Conservation (phyloP, 2,329 filamentous ascomycete genomes). For the Lachnellula occidentalis region DNA sequence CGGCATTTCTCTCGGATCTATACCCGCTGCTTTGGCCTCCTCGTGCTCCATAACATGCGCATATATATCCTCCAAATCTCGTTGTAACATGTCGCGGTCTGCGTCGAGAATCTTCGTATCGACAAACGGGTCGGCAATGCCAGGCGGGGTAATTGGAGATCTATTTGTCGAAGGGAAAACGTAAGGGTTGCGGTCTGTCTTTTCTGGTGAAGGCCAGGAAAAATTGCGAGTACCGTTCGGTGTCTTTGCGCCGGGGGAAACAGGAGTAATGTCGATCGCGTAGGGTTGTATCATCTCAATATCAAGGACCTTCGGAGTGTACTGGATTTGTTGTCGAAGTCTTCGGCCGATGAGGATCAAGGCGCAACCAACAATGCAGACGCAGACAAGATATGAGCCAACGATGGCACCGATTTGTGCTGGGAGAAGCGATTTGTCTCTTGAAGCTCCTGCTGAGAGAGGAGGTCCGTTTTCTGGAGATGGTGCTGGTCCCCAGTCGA, state of each 20-base stretch:
- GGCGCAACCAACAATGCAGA: constrained; percentile 65
- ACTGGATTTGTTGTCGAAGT: constrained; percentile 34
- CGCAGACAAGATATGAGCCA: constrained; percentile 72
- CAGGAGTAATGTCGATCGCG: constrained; percentile 16
- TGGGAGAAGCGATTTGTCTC: constrained; percentile 63
- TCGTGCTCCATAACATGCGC: constrained; percentile 90
- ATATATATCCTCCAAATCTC: constrained; percentile 86
- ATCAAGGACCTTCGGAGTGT: constrained; percentile 21
- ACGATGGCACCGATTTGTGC: constrained; percentile 79
- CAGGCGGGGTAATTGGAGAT: constrained; percentile 19
- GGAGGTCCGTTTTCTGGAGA: constrained; percentile 55
- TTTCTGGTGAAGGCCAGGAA: constrained; percentile 45
- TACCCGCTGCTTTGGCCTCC: constrained; percentile 54
- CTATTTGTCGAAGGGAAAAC: constrained; percentile 39
- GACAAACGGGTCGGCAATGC: constrained; percentile 56
- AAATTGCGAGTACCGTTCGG: constrained; percentile 35
- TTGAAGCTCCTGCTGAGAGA: constrained; percentile 51
- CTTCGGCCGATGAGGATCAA: constrained; percentile 57
- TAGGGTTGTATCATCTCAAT: constrained; percentile 35
- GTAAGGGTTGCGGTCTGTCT: constrained; percentile 37
- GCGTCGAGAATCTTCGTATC: constrained; percentile 71
- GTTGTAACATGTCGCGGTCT: constrained; percentile 69
- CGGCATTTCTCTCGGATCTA: constrained; percentile 42
- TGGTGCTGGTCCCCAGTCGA: constrained; percentile 53
- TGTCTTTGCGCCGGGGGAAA: constrained; percentile 30